A percentile compares a stretch with the other conserved stretches of the same genome.
Evolutionary conservation across 2,329 filamentous ascomycete genomes (phyloP).

Genomic region (Cyphellophora attinorum): DNA sequence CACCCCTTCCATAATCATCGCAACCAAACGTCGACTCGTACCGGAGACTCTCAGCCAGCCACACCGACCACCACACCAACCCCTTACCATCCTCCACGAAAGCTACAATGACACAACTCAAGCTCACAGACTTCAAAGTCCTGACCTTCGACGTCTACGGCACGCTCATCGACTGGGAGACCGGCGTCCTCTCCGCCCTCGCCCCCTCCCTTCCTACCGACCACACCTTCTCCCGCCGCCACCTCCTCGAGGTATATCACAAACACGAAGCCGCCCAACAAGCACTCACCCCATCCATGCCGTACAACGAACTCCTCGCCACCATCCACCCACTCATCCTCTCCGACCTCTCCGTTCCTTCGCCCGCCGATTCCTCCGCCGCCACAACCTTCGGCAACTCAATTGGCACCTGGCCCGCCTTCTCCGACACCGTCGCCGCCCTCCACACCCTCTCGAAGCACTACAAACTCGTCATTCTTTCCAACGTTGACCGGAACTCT

Average conservation of each 20-base stretch:
- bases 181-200: conserved; percentile 50
- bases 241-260: conserved; percentile 18
- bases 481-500: conserved; percentile 46
- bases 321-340: conserved; percentile 28
- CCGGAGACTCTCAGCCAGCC: too few species aligned
- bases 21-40: too few species aligned
- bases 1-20: too few species aligned
- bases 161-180: conserved; percentile 70
- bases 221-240: conserved; percentile 3
- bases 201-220: conserved; percentile 21
- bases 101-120: too few species aligned
- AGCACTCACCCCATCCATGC: conserved; percentile 42
- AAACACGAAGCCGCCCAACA: conserved; percentile 41
- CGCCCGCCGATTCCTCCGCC: conserved; percentile 24
- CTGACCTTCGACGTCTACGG: conserved; percentile 73
- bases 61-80: neutral
- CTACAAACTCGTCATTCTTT: conserved; percentile 48
- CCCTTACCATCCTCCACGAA: conserved; percentile 1
- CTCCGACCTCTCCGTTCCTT: conserved; percentile 15
- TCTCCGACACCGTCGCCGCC: conserved; percentile 47
- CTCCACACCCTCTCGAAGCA: conserved; percentile 37
- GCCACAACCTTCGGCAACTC: conserved; percentile 38
- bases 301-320: conserved; percentile 52
- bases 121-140: conserved; percentile 23
- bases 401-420: conserved; percentile 45